phyloP scores from a whole-genome alignment of 2,329 filamentous ascomycete genomes.

The Pezicula rhizophila region DNA sequence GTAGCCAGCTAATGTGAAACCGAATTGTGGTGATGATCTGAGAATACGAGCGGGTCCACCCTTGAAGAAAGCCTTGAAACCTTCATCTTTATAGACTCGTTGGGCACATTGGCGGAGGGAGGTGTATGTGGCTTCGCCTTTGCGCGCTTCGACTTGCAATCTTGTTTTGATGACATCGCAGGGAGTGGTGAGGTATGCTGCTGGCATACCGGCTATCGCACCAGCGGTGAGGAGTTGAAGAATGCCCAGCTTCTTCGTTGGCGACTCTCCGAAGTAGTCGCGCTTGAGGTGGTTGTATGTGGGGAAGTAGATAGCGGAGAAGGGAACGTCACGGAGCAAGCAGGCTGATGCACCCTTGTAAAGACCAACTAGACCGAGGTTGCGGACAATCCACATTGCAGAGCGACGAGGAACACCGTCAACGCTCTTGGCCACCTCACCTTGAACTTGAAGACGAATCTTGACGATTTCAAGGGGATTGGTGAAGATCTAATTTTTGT shows the following conservation, averaged over 20 bases:
- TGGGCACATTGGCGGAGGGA: constrained; percentile 78
- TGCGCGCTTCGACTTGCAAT: constrained; percentile 92
- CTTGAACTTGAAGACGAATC: constrained; percentile 95
- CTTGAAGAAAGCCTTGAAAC: constrained; percentile 97
- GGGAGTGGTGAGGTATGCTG: constrained; percentile 90
- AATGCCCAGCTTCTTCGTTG: constrained; percentile 81
- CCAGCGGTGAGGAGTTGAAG: constrained; percentile 88
- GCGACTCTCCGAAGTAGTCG: constrained; percentile 86
- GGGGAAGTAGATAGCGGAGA: constrained; percentile 98
- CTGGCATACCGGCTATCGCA: constrained; percentile 89
- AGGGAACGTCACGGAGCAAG: constrained; percentile 90
- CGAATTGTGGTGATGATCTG: constrained; percentile 93
- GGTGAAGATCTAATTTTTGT: constrained; percentile 68
- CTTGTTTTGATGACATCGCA: constrained; percentile 99
- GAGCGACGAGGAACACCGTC: constrained; percentile 81
- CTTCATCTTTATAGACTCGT: constrained; percentile 85
- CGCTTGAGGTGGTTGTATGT: constrained; percentile 91
- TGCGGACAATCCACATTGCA: constrained; percentile 95
- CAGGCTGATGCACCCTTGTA: constrained; percentile 97
- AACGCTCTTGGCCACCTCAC: constrained; percentile 83
- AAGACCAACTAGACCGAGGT: constrained; percentile 85
- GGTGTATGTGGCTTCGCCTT: constrained; percentile 85
- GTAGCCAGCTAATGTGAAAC: constrained; percentile 93
- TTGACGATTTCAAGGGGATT: constrained; percentile 99
- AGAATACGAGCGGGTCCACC: constrained; percentile 92